A percentile compares a stretch with the other conserved stretches of the same genome.
phyloP scores from a whole-genome alignment of 1,284 basidiomycete species.

The Ganoderma sp. region DNA sequence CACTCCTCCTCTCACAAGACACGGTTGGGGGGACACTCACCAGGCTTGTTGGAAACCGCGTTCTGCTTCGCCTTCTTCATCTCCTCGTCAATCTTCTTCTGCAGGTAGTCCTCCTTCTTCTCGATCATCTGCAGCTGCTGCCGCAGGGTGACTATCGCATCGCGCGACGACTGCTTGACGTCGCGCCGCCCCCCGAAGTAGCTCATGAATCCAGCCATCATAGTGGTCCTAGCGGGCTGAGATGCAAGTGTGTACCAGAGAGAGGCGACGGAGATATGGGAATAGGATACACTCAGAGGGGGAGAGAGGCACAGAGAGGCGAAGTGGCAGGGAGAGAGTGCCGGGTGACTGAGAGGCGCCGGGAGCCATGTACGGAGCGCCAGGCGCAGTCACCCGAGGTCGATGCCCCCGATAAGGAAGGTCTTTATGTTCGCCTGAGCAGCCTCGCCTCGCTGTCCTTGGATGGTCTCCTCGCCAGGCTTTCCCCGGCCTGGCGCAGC shows the following conservation, averaged over 20 bases:
- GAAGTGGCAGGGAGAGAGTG: conserved; percentile 29
- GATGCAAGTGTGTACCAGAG: conserved; percentile 3
- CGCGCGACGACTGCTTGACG: conserved; percentile 78
- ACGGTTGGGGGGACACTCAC: conserved; percentile 50
- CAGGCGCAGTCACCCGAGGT: conserved; percentile 39
- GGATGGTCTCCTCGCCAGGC: not conserved
- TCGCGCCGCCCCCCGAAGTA: conserved; percentile 83
- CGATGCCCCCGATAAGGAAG: conserved; percentile 43
- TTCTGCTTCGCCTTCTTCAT: conserved; percentile 91
- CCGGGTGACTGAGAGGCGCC: conserved; percentile 14
- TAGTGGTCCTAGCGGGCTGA: conserved; percentile 37
- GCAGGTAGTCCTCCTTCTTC: conserved; percentile 98
- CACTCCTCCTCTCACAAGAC: not conserved
- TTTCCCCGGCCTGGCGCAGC: not conserved
- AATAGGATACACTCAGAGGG: conserved; percentile 9
- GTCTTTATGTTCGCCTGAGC: conserved; percentile 22
- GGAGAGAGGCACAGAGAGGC: conserved; percentile 8
- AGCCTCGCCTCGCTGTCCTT: not conserved
- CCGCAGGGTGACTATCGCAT: conserved; percentile 86
- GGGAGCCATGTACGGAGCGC: not conserved
- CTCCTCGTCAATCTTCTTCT: conserved; percentile 98
- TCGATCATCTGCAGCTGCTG: conserved; percentile 95
- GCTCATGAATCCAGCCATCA: conserved; percentile 89
- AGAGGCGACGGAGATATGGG: conserved; percentile 4
- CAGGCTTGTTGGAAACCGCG: conserved; percentile 92